These are phyloP conservation scores for Pontederia crassipes DNA, from an alignment of 176 grass and related monocot genomes.

Conservation along the genomic window DNA sequence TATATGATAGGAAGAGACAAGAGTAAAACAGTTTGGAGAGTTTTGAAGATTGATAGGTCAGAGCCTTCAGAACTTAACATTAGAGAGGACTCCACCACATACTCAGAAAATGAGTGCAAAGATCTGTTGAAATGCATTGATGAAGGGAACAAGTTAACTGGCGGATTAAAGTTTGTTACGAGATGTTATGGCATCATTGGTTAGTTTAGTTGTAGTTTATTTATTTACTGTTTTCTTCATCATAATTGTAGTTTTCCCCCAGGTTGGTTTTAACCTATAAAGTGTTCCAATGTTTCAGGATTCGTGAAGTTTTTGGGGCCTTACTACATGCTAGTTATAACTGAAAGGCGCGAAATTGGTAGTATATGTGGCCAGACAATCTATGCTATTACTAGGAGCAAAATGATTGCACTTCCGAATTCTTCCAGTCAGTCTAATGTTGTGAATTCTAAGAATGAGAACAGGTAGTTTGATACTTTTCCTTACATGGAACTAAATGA, in stretches of 20 bases:
- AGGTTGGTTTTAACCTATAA: constrained; percentile 13
- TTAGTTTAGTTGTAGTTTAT: constrained; percentile 20
- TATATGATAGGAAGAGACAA: constrained; percentile 69
- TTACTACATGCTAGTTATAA: constrained; percentile 92
- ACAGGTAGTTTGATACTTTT: constrained; percentile 29
- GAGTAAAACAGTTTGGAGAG: constrained; percentile 47
- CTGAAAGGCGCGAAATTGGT: constrained; percentile 61
- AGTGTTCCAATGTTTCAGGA: constrained; percentile 31
- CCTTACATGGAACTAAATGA: neutral
- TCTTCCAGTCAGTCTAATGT: constrained; percentile 31
- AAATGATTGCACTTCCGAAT: constrained; percentile 56
- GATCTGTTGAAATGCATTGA: constrained; percentile 41
- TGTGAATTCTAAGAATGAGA: constrained; percentile 39
- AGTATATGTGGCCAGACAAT: constrained; percentile 72
- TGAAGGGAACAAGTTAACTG: constrained; percentile 50
- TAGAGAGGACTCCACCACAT: constrained; percentile 55
- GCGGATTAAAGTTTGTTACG: constrained; percentile 78
- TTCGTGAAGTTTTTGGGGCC: constrained; percentile 84
- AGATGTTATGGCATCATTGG: constrained; percentile 89
- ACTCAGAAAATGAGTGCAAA: constrained; percentile 40
- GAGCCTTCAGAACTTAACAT: constrained; percentile 61
- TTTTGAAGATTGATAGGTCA: constrained; percentile 66
- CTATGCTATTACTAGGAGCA: constrained; percentile 61
- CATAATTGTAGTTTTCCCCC: neutral
- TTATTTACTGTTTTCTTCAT: neutral